Evolutionary conservation across 192 early-diverging fungal species (phyloP), one percentile per base, ranked within the genome.

Genomic region (Geranomyces variabilis): DNA sequence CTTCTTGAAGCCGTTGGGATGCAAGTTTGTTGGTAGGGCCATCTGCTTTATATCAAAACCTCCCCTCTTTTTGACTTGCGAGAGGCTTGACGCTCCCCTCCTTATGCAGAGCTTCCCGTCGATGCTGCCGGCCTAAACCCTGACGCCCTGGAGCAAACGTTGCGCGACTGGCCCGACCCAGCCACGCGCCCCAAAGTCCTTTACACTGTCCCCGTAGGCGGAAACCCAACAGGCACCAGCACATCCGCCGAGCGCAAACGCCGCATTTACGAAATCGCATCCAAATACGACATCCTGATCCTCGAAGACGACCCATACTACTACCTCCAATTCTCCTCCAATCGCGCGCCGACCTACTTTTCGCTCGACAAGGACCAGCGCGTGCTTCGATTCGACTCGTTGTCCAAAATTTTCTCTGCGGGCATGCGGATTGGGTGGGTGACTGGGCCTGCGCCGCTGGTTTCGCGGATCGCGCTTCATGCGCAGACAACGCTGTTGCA

Each of bases 241-340:
- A 91, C 93, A 58, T 86, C 90, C 7, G 60, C 88, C 19, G 88
- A 88, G 55, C 88, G 96, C 44, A 94, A 92, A 63, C 87, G 81
- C 41, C 81, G 83, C 15, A 84, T 98, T 17, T 97, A 97, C 68
- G 80, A 81, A 28, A 82, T 96, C 43, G 89, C 89, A 9, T 82
- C 83, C 56, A 82, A 88, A 68, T 90, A 92, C 75, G 80, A 93
- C 55, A 66, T 98, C 55, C 78, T 98, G 19, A 92, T 98, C 31
- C 77, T 96, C 29, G 96, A 98, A 75, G 96, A 98, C 70, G 96
- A 97, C 75, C 95, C 96, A 19, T 98, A 98, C 75, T 96, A 93
- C 69, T 96, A 93, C 61, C 76, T 98, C 34, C 95, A 96, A 79
- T 86, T 83, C 70, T 64, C 55, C 21, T 66, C 80, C 44, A 26